These are phyloP conservation scores for Fragilariopsis cylindrus DNA, from an alignment of 108 stramenopile genomes.

Conservation along the genomic window DNA sequence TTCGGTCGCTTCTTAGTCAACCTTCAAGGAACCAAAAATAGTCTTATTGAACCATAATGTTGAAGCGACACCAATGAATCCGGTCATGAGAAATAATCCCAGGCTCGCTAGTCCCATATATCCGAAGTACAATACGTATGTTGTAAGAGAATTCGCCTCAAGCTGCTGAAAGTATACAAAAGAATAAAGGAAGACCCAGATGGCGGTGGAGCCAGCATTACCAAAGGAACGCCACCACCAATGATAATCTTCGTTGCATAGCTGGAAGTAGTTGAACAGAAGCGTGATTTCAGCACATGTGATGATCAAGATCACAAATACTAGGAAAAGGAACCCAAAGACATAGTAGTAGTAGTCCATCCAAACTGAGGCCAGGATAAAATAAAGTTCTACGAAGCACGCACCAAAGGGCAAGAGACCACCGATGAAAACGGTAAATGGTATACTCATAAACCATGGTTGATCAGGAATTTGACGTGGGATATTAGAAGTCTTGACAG, in stretches of 20 bases:
- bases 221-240: conserved; percentile 99
- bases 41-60: conserved; percentile 94
- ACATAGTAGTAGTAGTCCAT: conserved; percentile 98
- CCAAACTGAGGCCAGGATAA: conserved; percentile 95
- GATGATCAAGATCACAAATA: conserved; percentile 92
- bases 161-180: conserved; percentile 92
- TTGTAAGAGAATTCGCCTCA: conserved; percentile 83
- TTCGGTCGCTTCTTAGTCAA: conserved; percentile 61
- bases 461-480: conserved; percentile 94
- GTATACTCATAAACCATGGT: conserved; percentile 90
- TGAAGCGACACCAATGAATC: conserved; percentile 88
- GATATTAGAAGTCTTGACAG: conserved; percentile 89
- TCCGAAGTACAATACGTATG: conserved; percentile 97
- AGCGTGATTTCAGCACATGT: conserved; percentile 98
- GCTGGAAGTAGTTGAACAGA: conserved; percentile 98
- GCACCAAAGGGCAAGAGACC: conserved; percentile 98
- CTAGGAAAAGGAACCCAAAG: conserved; percentile 96
- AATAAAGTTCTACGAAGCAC: conserved; percentile 97
- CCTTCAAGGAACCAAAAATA: conserved; percentile 96
- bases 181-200: conserved; percentile 96
- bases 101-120: conserved; percentile 95
- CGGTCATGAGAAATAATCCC: conserved; percentile 93
- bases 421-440: conserved; percentile 88
- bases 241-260: conserved; percentile 97
- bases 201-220: conserved; percentile 87